These are phyloP conservation scores for Naganishia kalamii DNA, from an alignment of 768 basidiomycete species.

Conservation along the genomic window DNA sequence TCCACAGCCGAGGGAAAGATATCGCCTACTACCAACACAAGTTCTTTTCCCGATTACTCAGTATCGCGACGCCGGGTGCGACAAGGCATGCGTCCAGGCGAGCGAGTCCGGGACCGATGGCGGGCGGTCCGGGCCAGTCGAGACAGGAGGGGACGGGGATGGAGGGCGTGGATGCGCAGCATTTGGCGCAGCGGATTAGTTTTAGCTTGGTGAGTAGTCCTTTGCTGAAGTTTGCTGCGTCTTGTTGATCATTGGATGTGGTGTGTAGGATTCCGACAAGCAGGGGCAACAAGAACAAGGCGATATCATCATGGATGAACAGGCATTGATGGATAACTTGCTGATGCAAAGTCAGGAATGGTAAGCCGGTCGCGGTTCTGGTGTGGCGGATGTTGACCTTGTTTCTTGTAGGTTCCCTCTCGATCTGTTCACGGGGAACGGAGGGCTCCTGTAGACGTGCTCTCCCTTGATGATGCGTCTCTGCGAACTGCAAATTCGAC, in stretches of 20 bases:
- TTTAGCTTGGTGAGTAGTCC: not conserved
- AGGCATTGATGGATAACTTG: slow-evolving; percentile 3
- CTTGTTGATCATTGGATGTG: too few relatives aligned
- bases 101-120: not conserved
- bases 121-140: not conserved
- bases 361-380: not conserved
- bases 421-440: not conserved
- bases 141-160: not conserved
- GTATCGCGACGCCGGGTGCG: slow-evolving; percentile 14
- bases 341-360: slow-evolving; percentile 2
- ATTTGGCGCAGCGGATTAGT: slow-evolving; percentile 1
- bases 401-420: slow-evolving; percentile 1
- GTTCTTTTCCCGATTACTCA: slow-evolving; percentile 21
- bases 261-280: not conserved
- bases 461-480: not conserved
- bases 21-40: slow-evolving; percentile 21
- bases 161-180: not conserved
- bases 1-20: slow-evolving; percentile 11
- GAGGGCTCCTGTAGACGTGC: not conserved
- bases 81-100: slow-evolving; percentile 15
- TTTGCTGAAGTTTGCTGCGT: too few relatives aligned
- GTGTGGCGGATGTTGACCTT: not conserved
- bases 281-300: not conserved
- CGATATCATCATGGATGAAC: not conserved
- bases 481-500: not conserved